Percentiles rank a stretch among this genome's conserved stretches.
phyloP scores from a whole-genome alignment of 768 basidiomycete genomes.

The Auriscalpium orientale region DNA sequence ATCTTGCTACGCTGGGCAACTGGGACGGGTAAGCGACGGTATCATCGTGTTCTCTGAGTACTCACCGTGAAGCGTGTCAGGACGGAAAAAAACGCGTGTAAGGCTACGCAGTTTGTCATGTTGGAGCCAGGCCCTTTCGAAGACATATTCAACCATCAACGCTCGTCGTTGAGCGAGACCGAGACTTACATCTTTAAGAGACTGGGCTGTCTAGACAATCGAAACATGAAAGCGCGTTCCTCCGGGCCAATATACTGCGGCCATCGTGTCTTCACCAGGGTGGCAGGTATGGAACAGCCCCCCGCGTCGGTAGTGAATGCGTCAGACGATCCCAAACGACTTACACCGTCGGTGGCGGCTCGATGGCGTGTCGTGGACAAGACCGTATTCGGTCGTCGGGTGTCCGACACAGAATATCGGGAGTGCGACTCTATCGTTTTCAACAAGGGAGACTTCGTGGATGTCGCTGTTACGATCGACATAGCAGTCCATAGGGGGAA shows the following conservation, averaged over 20 bases:
- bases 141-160: neutral
- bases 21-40: neutral
- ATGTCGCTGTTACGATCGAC: neutral
- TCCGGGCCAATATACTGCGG: neutral
- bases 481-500: neutral
- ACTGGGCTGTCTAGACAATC: neutral
- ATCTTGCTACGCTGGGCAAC: neutral
- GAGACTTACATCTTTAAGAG: neutral
- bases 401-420: neutral
- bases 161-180: neutral
- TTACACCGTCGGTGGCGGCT: neutral
- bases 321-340: neutral
- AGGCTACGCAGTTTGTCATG: neutral
- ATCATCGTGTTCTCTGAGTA: no score
- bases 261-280: neutral
- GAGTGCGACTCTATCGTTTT: neutral
- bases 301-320: neutral
- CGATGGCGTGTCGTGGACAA: neutral
- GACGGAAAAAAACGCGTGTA: neutral
- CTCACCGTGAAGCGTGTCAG: neutral
- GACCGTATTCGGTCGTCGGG: neutral
- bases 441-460: neutral
- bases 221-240: neutral
- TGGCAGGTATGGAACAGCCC: neutral
- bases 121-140: neutral